Evolutionary conservation across 768 basidiomycete genomes (phyloP).

Genomic region (Trametes villosa): DNA sequence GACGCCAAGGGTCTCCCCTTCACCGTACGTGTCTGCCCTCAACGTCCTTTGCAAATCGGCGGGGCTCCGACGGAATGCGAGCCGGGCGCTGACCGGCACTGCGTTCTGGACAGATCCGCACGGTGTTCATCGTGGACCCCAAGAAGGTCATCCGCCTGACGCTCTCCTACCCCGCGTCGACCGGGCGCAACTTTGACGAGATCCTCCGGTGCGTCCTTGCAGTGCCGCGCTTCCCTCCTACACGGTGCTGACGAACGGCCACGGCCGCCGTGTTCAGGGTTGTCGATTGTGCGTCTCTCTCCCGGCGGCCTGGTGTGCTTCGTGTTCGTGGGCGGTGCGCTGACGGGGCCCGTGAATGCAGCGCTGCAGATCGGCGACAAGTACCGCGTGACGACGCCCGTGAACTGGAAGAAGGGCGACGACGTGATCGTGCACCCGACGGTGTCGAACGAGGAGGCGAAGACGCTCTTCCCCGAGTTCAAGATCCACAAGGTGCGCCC

Average conservation of each 20-base stretch:
- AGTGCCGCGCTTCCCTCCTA: background rate
- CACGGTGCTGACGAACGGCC: background rate
- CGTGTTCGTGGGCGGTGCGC: background rate
- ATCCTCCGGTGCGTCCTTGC: constrained; percentile 52
- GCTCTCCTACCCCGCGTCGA: constrained; percentile 91
- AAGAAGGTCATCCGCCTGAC: constrained; percentile 93
- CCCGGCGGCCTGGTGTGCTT: background rate
- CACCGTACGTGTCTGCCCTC: constrained; percentile 54
- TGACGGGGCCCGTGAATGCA: constrained; percentile 7
- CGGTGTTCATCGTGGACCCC: constrained; percentile 97
- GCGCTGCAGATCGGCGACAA: constrained; percentile 92
- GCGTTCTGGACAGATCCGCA: constrained; percentile 67
- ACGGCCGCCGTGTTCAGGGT: constrained; percentile 48
- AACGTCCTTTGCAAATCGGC: background rate
- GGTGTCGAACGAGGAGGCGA: constrained; percentile 87
- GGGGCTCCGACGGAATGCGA: background rate
- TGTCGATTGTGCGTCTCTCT: constrained; percentile 60
- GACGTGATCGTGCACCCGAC: constrained; percentile 91
- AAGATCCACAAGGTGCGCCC: constrained; percentile 74
- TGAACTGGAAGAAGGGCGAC: constrained; percentile 93
- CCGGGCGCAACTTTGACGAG: constrained; percentile 91
- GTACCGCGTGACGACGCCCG: constrained; percentile 84
- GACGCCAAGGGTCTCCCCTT: constrained; percentile 90
- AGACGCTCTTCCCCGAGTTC: constrained; percentile 86
- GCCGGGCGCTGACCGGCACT: background rate